These are phyloP conservation scores for Acorus calamus DNA, from an alignment of 106 monocot genomes.

Conservation along the genomic window DNA sequence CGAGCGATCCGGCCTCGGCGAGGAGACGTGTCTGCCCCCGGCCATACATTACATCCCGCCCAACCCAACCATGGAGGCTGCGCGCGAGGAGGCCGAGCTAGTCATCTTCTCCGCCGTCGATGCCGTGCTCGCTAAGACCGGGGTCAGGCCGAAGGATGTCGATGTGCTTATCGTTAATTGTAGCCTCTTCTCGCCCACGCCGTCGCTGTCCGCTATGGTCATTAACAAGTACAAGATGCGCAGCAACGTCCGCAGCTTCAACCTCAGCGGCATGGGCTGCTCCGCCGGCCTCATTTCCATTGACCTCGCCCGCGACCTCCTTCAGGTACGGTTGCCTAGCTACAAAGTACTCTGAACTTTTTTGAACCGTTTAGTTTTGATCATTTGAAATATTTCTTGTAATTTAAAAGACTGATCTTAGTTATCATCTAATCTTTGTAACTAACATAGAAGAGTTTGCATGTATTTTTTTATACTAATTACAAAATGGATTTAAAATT, in stretches of 20 bases:
- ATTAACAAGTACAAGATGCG: constrained; percentile 49
- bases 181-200: constrained; percentile 53
- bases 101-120: constrained; percentile 23
- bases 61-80: background rate
- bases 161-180: constrained; percentile 56
- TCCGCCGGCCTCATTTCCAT: constrained; percentile 44
- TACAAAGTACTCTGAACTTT: no score
- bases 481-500: no score
- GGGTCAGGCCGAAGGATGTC: constrained; percentile 29
- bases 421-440: no score
- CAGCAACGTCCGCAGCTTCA: constrained; percentile 40
- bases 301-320: constrained; percentile 28
- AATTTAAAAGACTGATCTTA: no score
- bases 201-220: constrained; percentile 55
- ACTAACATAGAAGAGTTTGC: no score
- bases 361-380: no score
- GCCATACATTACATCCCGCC: constrained; percentile 15
- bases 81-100: constrained; percentile 21
- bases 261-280: constrained; percentile 52
- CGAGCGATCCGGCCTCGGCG: constrained; percentile 13
- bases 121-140: constrained; percentile 20
- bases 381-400: no score
- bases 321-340: constrained; percentile 22
- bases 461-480: no score
- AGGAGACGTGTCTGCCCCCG: constrained; percentile 23